These are phyloP conservation scores for Amesomyces nigricolor DNA, from an alignment of 2,329 filamentous ascomycete species.

Conservation along the genomic window DNA sequence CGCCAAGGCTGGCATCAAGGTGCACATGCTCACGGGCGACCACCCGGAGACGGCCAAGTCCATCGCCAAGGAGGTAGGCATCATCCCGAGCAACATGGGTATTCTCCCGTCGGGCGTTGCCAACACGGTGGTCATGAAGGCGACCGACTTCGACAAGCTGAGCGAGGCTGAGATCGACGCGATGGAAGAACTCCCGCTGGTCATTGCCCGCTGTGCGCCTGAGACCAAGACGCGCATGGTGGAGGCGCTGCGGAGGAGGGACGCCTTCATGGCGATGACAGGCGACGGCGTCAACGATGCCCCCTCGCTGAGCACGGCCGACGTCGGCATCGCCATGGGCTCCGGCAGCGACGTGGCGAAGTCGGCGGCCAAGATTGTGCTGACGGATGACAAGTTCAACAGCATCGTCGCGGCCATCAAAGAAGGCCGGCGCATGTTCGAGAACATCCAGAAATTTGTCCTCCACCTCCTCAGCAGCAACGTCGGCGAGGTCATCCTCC, in stretches of 20 bases:
- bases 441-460: constrained; percentile 86
- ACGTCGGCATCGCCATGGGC: constrained; percentile 90
- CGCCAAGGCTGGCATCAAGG: constrained; percentile 66
- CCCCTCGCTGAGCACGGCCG: constrained; percentile 71
- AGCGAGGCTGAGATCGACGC: constrained; percentile 70
- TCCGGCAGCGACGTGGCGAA: constrained; percentile 82
- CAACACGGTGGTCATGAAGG: constrained; percentile 67
- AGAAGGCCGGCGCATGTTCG: constrained; percentile 78
- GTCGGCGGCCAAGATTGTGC: constrained; percentile 72
- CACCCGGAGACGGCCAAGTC: constrained; percentile 73
- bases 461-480: constrained; percentile 75
- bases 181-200: constrained; percentile 68
- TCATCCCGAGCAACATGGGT: constrained; percentile 60
- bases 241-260: constrained; percentile 72
- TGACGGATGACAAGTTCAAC: constrained; percentile 85
- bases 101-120: constrained; percentile 57
- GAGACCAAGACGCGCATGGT: constrained; percentile 90
- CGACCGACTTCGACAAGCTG: constrained; percentile 72
- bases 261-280: constrained; percentile 77
- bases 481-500: constrained; percentile 74
- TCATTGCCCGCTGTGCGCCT: constrained; percentile 78
- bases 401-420: constrained; percentile 78
- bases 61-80: constrained; percentile 73
- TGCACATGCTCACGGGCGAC: constrained; percentile 82
- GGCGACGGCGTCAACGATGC: constrained; percentile 86